These are phyloP conservation scores for Candolleomyces efflorescens DNA, from an alignment of 768 basidiomycete genomes.

Conservation along the genomic window DNA sequence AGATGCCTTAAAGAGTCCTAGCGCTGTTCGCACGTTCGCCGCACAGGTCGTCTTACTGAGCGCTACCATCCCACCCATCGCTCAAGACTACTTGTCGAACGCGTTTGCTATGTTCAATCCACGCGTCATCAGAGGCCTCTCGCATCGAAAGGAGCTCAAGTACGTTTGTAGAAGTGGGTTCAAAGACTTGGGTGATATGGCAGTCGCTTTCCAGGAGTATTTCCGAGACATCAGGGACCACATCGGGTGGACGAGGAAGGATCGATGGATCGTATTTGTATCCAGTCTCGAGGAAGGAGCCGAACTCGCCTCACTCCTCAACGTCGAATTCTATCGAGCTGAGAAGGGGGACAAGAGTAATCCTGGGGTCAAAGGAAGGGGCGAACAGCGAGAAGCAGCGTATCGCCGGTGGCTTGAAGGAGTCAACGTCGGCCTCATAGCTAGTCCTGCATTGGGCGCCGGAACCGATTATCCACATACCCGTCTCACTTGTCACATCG, in stretches of 20 bases:
- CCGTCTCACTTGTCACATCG: not conserved
- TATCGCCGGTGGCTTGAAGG: too few species aligned
- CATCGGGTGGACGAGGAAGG: not conserved
- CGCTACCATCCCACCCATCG: too few species aligned
- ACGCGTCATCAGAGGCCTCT: not conserved
- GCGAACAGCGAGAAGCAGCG: too few species aligned
- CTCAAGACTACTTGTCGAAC: too few species aligned
- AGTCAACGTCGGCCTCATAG: not conserved
- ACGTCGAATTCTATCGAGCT: too few species aligned
- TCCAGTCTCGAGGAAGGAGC: too few species aligned
- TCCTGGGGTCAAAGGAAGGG: not conserved
- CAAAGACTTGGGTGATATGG: not conserved
- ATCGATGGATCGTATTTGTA: not conserved
- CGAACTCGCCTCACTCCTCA: too few species aligned
- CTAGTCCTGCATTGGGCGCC: not conserved
- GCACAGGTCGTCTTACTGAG: too few species aligned
- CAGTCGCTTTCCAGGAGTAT: not conserved
- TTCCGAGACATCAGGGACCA: not conserved
- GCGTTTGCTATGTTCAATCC: not conserved
- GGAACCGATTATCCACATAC: not conserved
- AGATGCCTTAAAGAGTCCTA: too few species aligned
- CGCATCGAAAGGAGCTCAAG: not conserved
- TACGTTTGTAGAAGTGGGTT: not conserved
- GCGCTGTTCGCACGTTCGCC: too few species aligned
- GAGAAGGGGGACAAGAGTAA: not conserved